Conservation (phyloP, 1,284 basidiomycete species). For the Schizophyllum amplum region DNA sequence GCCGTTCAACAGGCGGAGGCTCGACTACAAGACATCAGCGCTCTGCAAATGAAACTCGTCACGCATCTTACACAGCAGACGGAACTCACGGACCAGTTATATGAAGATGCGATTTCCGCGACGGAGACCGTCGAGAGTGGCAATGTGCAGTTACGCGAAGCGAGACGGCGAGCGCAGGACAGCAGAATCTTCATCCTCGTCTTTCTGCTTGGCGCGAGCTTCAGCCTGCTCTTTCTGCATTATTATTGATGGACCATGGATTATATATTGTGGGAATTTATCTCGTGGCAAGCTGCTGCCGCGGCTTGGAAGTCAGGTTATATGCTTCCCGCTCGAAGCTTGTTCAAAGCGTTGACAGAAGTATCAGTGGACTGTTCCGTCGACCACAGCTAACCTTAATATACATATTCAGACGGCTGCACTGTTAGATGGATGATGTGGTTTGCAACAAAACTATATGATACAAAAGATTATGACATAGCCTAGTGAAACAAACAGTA, state of each 20-base stretch:
- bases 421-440: no score
- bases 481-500: no score
- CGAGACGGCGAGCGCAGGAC: slow-evolving; percentile 73
- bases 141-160: slow-evolving; percentile 79
- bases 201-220: slow-evolving; percentile 81
- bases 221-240: slow-evolving; percentile 84
- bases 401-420: no score
- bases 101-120: slow-evolving; percentile 82
- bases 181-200: slow-evolving; percentile 77
- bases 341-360: no score
- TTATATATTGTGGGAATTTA: no score
- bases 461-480: no score
- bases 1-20: slow-evolving; percentile 86
- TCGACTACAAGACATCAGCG: slow-evolving; percentile 82
- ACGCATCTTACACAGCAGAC: slow-evolving; percentile 81
- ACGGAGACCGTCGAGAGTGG: slow-evolving; percentile 80
- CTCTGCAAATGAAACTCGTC: slow-evolving; percentile 83
- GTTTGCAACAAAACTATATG: no score
- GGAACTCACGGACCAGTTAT: slow-evolving; percentile 83
- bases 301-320: no score
- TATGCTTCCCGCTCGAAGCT: no score
- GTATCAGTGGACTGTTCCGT: no score
- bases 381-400: no score
- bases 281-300: no score
- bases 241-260: slow-evolving; percentile 66